phyloP scores from a whole-genome alignment of 139 green algal genomes.

The Haematococcus sp. region DNA sequence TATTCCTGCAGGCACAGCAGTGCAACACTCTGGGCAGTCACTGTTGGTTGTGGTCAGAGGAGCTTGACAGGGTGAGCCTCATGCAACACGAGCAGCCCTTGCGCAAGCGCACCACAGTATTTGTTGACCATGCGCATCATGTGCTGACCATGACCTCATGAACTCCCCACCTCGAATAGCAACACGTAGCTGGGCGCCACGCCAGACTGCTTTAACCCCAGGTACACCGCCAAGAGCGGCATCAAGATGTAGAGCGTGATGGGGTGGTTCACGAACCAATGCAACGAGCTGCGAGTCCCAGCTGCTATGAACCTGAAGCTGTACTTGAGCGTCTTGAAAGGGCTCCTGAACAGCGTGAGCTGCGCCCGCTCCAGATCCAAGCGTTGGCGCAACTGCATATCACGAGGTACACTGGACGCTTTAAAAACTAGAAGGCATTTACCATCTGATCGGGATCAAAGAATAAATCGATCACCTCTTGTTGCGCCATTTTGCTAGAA shows the following conservation, averaged over 20 bases:
- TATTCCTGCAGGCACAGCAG: background rate
- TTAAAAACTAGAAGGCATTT: no score
- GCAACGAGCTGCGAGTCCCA: constrained; percentile 18
- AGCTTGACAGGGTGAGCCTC: background rate
- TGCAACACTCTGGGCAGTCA: background rate
- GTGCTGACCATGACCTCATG: background rate
- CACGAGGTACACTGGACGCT: background rate
- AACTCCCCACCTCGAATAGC: constrained; percentile 19
- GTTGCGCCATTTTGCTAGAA: no score
- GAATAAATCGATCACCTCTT: no score
- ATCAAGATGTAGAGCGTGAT: constrained; percentile 63
- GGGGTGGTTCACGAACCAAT: constrained; percentile 62
- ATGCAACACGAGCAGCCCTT: background rate
- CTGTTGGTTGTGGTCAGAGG: background rate
- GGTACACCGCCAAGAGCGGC: constrained; percentile 57
- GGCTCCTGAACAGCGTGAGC: constrained; percentile 56
- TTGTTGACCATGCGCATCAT: background rate
- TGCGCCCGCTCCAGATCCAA: constrained; percentile 20
- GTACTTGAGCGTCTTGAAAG: constrained; percentile 55
- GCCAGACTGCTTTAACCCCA: constrained; percentile 19
- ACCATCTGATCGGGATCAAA: no score
- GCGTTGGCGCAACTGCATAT: constrained; percentile 23
- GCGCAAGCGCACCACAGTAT: background rate
- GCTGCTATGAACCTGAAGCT: constrained; percentile 36
- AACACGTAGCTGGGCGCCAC: background rate